These are phyloP conservation scores for Clausena lansium DNA, from an alignment of 345 rosid genomes.

Conservation along the genomic window DNA sequence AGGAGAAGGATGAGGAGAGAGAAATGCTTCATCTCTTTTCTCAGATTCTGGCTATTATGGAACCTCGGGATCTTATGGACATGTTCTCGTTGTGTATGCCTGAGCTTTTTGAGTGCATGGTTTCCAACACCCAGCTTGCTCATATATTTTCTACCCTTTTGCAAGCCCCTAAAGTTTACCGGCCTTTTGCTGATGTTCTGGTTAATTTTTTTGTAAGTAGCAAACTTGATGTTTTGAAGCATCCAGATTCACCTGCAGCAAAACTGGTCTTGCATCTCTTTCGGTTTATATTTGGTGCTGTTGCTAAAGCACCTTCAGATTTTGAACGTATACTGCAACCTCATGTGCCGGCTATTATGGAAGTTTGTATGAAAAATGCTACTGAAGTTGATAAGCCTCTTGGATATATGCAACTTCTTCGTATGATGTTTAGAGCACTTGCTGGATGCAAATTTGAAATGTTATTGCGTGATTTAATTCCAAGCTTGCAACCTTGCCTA, in stretches of 20 bases:
- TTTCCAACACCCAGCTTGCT: constrained; percentile 79
- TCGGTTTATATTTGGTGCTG: constrained; percentile 91
- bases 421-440: constrained; percentile 85
- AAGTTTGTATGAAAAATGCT: constrained; percentile 91
- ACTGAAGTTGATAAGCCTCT: constrained; percentile 94
- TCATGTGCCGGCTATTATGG: constrained; percentile 94
- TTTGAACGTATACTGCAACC: constrained; percentile 97
- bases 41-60: constrained; percentile 93
- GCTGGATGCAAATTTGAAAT: constrained; percentile 93
- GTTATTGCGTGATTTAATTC: constrained; percentile 82
- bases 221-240: constrained; percentile 87
- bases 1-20: constrained; percentile 97
- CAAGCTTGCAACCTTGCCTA: constrained; percentile 85
- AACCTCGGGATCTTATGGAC: constrained; percentile 98
- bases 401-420: constrained; percentile 93
- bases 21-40: constrained; percentile 89
- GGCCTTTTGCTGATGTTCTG: constrained; percentile 90
- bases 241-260: constrained; percentile 79
- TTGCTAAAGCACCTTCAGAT: constrained; percentile 85
- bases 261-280: constrained; percentile 92
- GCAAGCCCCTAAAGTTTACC: constrained; percentile 77
- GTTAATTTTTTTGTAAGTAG: constrained; percentile 83
- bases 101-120: constrained; percentile 97
- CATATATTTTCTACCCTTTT: constrained; percentile 87
- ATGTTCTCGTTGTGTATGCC: constrained; percentile 98